These are phyloP conservation scores for Scheffersomyces spartinae DNA, from an alignment of 805 yeast genomes.

Conservation along the genomic window DNA sequence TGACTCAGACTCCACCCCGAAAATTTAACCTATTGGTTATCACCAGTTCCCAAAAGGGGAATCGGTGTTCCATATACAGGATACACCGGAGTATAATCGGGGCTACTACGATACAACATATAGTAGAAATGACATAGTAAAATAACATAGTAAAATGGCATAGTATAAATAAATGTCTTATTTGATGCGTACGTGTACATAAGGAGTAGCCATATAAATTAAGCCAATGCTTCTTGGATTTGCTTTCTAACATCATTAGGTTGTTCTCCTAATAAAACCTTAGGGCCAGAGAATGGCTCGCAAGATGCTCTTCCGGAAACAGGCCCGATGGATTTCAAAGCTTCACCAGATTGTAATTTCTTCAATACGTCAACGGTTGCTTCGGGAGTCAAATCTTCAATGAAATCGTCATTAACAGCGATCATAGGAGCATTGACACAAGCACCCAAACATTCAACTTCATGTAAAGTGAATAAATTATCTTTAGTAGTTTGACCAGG, in stretches of 20 bases:
- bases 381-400: conserved; percentile 70
- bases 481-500: conserved; percentile 75
- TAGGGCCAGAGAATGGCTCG: conserved; percentile 67
- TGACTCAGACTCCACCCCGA: too few species aligned
- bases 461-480: conserved; percentile 68
- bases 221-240: too few species aligned
- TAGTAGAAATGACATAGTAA: too few species aligned
- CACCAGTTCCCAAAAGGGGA: too few species aligned
- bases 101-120: too few species aligned
- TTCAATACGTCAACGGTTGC: conserved; percentile 49
- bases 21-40: too few species aligned
- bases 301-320: conserved; percentile 57
- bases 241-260: conserved; percentile 62
- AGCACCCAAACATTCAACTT: conserved; percentile 87
- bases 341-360: conserved; percentile 52
- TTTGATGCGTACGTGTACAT: too few species aligned
- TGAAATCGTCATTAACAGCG: conserved; percentile 72
- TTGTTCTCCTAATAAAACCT: conserved; percentile 45
- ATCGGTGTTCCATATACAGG: too few species aligned
- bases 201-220: too few species aligned
- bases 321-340: conserved; percentile 53
- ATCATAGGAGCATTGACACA: conserved; percentile 89
- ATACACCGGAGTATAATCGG: too few species aligned
- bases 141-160: too few species aligned
- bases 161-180: too few species aligned